A percentile compares a stretch with the other conserved stretches of the same genome.
These are phyloP conservation scores for Kodamaea laetipori DNA, from an alignment of 805 yeast species.

Conservation along the genomic window DNA sequence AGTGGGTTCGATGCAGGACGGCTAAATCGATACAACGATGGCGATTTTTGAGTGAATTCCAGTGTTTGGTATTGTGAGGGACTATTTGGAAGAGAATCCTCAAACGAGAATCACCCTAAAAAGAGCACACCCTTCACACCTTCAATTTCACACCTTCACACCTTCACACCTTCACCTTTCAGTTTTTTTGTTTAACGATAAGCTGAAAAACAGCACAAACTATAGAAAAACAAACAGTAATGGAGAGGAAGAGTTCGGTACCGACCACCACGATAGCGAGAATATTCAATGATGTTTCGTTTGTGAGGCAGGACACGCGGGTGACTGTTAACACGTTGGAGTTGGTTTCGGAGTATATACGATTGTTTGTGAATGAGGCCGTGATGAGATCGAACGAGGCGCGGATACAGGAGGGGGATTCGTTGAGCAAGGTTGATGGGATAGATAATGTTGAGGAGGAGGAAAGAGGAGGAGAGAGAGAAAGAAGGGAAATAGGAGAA, in stretches of 20 bases:
- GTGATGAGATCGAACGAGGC: slow-evolving; percentile 58
- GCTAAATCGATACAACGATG: too few species aligned
- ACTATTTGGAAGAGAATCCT: too few species aligned
- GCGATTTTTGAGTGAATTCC: too few species aligned
- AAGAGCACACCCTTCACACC: too few species aligned
- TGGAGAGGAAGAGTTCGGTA: slow-evolving; percentile 2
- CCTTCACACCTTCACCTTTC: too few species aligned
- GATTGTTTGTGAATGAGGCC: slow-evolving; percentile 61
- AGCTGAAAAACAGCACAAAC: not conserved
- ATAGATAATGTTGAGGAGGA: slow-evolving; percentile 30
- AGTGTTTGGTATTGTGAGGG: too few species aligned
- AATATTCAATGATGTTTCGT: slow-evolving; percentile 52
- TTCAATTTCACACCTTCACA: too few species aligned
- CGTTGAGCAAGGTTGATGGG: slow-evolving; percentile 32
- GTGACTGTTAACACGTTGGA: slow-evolving; percentile 52
- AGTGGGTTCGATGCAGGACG: too few species aligned
- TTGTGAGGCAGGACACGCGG: slow-evolving; percentile 47
- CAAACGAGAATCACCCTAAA: too few species aligned
- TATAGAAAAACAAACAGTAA: not conserved
- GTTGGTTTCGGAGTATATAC: slow-evolving; percentile 54
- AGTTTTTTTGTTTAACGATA: too few species aligned
- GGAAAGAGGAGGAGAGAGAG: slow-evolving; percentile 32
- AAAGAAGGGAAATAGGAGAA: too few species aligned
- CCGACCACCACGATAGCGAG: slow-evolving; percentile 46
- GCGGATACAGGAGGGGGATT: slow-evolving; percentile 34